These are phyloP conservation scores for Suillus spraguei DNA, from an alignment of 768 basidiomycete species.

Conservation along the genomic window DNA sequence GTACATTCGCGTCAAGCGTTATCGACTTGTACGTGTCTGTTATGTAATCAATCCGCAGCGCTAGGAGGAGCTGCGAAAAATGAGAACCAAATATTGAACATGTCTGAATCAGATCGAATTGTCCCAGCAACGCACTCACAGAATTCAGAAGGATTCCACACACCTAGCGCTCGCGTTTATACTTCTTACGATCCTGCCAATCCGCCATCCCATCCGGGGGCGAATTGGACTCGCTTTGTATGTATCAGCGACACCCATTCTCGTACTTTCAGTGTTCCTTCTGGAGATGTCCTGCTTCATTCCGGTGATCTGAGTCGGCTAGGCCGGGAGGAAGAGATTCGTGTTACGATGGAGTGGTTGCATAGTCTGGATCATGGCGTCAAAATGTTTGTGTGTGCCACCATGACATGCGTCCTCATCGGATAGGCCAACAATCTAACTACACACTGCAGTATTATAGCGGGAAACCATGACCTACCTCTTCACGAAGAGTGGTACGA, in stretches of 20 bases:
- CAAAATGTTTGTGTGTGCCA: conserved; percentile 59
- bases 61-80: neutral
- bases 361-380: conserved; percentile 47
- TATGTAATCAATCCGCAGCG: neutral
- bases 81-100: neutral
- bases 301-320: conserved; percentile 56
- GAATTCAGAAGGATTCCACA: neutral
- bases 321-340: conserved; percentile 46
- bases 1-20: too few species aligned
- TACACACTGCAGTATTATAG: conserved; percentile 47
- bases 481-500: conserved; percentile 30
- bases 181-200: conserved; percentile 16
- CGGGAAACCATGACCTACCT: conserved; percentile 62
- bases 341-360: conserved; percentile 55
- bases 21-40: neutral
- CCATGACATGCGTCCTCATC: neutral
- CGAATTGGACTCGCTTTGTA: conserved; percentile 49
- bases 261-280: conserved; percentile 45
- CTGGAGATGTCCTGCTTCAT: conserved; percentile 62
- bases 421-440: neutral
- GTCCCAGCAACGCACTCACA: neutral
- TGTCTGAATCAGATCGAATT: neutral
- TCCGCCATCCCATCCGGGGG: conserved; percentile 37
- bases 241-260: conserved; percentile 64
- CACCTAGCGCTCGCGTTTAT: conserved; percentile 4